Base-by-base conservation (phyloP, 164 flowering plant species). In the Nymphaea colorata region DNA sequence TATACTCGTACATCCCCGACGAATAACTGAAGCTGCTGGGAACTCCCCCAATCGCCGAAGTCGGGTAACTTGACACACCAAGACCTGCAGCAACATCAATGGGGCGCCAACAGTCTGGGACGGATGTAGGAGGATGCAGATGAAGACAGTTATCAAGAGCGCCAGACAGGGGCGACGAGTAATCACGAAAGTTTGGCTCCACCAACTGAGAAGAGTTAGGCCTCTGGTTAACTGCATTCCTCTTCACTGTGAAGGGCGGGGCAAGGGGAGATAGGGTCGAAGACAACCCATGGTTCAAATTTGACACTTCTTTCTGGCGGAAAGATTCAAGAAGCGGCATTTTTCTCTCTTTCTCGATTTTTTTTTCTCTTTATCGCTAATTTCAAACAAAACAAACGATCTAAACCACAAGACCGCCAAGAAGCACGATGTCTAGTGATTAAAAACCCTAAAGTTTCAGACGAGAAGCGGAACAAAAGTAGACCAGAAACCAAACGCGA, bases 221-320 rank as follows among this genome's bases (percentile, higher is more conserved):
- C n/a, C 55, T 71, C 42, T 55, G 64, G 41, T 61, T 45, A 41
- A 61, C 55, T 6, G 8, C 47, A 41, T 60, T 47, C 7, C 69
- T 68, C 62, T 66, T 64, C n/a, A 71, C 69, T 4, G 73, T 71
- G 53, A 71, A 71, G 4, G 73, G 66, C 42, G n/a, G 73, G 53
- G 73, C 73, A 6, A 71, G 62, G 10, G 73, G 72, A 6, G 64
- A 70, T 11, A 70, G 59, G n/a, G 69, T 66, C 62, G 69, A 71
- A 7, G 64, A 67, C 18, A 69, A 66, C 47, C 61, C 69, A 12
- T 61, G 69, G 12, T 15, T 51, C 57, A 51, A 51, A 51, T 51
- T 51, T 15, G 57, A 51, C 8, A 8, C 57, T 51, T 25, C 57
- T 51, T 51, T 51, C 57, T 51, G 8, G 57, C 57, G 57, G 14